phyloP scores from a whole-genome alignment of 2,329 filamentous ascomycete genomes.

The Talaromyces sp. region DNA sequence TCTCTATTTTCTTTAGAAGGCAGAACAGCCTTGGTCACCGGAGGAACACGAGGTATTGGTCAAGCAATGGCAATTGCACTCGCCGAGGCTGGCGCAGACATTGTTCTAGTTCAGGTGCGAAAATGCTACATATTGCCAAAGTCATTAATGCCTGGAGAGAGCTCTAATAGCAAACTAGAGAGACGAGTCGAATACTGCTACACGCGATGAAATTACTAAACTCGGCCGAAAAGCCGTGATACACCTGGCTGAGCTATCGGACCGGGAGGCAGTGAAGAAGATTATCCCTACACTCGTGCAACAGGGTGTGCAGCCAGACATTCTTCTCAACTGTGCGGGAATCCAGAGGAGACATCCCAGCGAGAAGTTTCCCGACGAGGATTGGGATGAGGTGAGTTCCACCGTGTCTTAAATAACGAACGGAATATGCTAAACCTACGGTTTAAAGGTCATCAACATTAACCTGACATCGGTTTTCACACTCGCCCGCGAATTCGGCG shows the following conservation, averaged over 20 bases:
- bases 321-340: conserved; percentile 80
- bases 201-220: conserved; percentile 38
- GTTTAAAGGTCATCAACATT: conserved; percentile 65
- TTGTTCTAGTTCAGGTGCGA: conserved; percentile 39
- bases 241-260: conserved; percentile 41
- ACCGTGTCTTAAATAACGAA: not conserved
- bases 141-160: not conserved
- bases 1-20: conserved; percentile 38
- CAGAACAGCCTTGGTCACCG: conserved; percentile 43
- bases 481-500: conserved; percentile 33
- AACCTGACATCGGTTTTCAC: conserved; percentile 80
- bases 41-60: conserved; percentile 46
- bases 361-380: conserved; percentile 66
- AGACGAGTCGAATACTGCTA: conserved; percentile 46
- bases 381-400: conserved; percentile 62
- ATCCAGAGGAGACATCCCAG: conserved; percentile 76
- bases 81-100: conserved; percentile 45
- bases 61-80: conserved; percentile 44
- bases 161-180: conserved; percentile 36
- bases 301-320: conserved; percentile 58
- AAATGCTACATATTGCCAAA: not conserved
- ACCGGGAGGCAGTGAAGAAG: conserved; percentile 36
- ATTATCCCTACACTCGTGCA: conserved; percentile 37
- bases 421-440: not conserved
- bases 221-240: conserved; percentile 40